These are phyloP conservation scores for Eucalyptus cloeziana DNA, from an alignment of 345 rosid genomes.

Conservation along the genomic window DNA sequence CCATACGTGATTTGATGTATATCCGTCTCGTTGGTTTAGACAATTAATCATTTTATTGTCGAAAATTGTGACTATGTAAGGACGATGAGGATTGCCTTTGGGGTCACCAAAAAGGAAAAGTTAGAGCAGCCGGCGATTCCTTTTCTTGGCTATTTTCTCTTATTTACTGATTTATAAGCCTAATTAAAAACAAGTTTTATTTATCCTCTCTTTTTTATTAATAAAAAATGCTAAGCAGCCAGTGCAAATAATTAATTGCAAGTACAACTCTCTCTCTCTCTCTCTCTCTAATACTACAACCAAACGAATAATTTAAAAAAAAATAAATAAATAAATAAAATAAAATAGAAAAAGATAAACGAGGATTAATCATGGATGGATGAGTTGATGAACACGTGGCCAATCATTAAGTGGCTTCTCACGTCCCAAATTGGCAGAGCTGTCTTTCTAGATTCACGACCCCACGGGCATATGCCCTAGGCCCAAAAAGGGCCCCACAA, in stretches of 20 bases:
- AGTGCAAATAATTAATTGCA: neutral
- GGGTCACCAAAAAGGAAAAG: neutral
- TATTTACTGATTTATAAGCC: neutral
- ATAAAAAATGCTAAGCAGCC: neutral
- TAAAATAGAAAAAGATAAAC: neutral
- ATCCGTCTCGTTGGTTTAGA: no score
- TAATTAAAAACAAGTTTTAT: neutral
- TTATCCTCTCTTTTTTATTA: neutral
- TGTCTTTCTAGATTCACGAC: neutral
- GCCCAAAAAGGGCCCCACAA: neutral
- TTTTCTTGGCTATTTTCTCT: neutral
- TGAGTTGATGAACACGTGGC: neutral
- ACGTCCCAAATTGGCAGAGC: neutral
- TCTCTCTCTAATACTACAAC: neutral
- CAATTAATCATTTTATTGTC: neutral
- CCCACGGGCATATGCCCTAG: neutral
- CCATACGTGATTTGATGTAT: neutral
- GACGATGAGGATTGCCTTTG: neutral
- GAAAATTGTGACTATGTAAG: neutral
- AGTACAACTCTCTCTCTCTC: neutral
- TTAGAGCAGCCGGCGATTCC: neutral
- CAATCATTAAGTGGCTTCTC: neutral
- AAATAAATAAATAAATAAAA: neutral
- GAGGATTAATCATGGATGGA: neutral
- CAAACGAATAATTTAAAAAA: neutral